phyloP scores from a whole-genome alignment of 176 grass and related monocot species.

The Areca catechu region DNA sequence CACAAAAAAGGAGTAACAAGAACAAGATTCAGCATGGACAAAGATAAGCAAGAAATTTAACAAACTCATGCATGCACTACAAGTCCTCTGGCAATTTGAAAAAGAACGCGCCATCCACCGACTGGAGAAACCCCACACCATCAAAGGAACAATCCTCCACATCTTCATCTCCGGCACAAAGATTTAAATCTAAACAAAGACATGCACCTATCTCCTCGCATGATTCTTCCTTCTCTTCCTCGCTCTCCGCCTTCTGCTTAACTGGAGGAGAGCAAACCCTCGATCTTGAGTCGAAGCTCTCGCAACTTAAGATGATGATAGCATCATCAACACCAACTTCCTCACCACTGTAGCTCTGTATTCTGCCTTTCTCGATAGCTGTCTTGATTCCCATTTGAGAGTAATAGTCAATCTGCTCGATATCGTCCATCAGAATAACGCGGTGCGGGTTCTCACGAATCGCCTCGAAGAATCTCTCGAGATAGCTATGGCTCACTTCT shows the following conservation, averaged over 20 bases:
- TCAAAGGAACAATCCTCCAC: slow-evolving; percentile 9
- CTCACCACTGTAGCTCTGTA: slow-evolving; percentile 20
- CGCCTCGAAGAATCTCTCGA: slow-evolving; percentile 28
- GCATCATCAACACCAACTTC: slow-evolving; percentile 44
- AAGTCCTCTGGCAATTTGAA: slow-evolving; percentile 30
- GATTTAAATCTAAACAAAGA: slow-evolving; percentile 75
- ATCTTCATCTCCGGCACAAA: slow-evolving; percentile 17
- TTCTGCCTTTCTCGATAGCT: slow-evolving; percentile 31
- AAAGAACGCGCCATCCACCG: slow-evolving; percentile 55
- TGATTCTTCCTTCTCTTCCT: slow-evolving; percentile 7
- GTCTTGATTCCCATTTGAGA: slow-evolving; percentile 28
- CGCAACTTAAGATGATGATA: slow-evolving; percentile 64
- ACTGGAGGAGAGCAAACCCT: slow-evolving; percentile 27
- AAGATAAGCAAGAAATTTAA: slow-evolving; percentile 6
- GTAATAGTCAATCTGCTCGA: slow-evolving; percentile 36
- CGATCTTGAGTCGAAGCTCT: slow-evolving; percentile 34
- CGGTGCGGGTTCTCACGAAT: slow-evolving; percentile 36
- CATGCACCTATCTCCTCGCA: slow-evolving; percentile 9
- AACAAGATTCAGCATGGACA: slow-evolving; percentile 8
- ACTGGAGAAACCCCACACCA: slow-evolving; percentile 23
- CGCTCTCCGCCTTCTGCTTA: slow-evolving; percentile 26
- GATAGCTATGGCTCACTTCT: slow-evolving; percentile 6
- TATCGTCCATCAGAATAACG: slow-evolving; percentile 56
- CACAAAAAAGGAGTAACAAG: slow-evolving; percentile 10
- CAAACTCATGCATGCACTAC: slow-evolving; percentile 16